Evolutionary conservation across 441 rosid species (phyloP).

Genomic region (Corymbia citriodora): DNA sequence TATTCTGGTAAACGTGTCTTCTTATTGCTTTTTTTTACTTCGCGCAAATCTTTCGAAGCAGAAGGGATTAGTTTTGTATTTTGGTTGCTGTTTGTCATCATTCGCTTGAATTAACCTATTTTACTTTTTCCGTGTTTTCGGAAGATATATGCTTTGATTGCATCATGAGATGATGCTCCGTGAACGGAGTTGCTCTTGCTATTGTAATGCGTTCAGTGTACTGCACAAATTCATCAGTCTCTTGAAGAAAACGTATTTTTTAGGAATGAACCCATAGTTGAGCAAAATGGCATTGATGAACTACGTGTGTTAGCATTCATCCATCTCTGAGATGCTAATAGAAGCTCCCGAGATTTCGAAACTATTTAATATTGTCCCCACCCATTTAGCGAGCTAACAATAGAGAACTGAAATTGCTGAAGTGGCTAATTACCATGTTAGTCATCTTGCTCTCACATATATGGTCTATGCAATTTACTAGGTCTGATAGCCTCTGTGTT

Average conservation of each 20-base stretch:
- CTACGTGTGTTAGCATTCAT: not conserved
- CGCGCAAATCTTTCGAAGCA: not conserved
- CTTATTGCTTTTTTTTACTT: not conserved
- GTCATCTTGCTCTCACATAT: not conserved
- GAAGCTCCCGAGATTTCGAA: not conserved
- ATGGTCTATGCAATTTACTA: not conserved
- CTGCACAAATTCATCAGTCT: not conserved
- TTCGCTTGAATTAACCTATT: too few relatives aligned
- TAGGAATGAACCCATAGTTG: not conserved
- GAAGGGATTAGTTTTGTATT: not conserved
- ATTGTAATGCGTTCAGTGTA: not conserved
- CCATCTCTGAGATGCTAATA: not conserved
- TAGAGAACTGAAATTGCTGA: not conserved
- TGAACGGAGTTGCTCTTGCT: not conserved
- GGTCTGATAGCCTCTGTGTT: not conserved
- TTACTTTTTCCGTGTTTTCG: not conserved
- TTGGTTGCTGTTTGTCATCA: not conserved
- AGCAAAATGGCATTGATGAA: not conserved
- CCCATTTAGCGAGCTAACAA: not conserved
- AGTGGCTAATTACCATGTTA: not conserved
- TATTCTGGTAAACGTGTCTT: constrained; percentile 40
- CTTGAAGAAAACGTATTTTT: not conserved
- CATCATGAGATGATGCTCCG: not conserved
- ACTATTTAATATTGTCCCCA: not conserved
- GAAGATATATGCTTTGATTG: too few relatives aligned